phyloP scores from a whole-genome alignment of 345 rosid species.

The Citrus inodora region DNA sequence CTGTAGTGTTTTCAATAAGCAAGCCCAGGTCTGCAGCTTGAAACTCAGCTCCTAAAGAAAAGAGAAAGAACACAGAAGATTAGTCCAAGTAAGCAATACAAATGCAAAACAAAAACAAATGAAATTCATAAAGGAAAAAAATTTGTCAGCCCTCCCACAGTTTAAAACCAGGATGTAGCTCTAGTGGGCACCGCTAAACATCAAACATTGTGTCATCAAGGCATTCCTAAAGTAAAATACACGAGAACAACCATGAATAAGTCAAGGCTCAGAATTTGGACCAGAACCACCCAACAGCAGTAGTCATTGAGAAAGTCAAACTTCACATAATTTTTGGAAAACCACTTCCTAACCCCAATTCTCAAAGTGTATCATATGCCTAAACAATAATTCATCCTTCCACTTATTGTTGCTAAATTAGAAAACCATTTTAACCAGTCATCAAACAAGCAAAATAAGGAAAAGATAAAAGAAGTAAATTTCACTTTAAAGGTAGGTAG shows the following conservation, averaged over 20 bases:
- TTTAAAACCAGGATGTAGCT: background rate
- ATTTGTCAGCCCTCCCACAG: no score
- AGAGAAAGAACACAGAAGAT: constrained; percentile 5
- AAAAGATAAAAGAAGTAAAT: background rate
- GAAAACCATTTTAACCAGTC: background rate
- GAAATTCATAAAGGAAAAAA: background rate
- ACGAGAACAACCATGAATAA: background rate
- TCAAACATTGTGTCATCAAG: background rate
- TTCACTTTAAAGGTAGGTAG: background rate
- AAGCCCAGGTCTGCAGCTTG: constrained; percentile 84
- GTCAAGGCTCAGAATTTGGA: background rate
- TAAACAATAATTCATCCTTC: no score
- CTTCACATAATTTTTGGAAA: background rate
- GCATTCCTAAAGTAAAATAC: background rate
- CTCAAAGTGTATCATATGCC: background rate
- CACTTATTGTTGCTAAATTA: background rate
- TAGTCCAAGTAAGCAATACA: background rate
- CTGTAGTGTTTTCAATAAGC: constrained; percentile 61
- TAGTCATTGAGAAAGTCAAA: background rate
- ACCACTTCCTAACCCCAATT: background rate
- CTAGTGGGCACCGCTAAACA: background rate
- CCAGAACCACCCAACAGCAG: background rate
- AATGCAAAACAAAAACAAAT: background rate
- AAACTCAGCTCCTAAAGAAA: constrained; percentile 75
- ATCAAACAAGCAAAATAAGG: background rate